A percentile compares a stretch with the other conserved stretches of the same genome.
Conservation (phyloP, 306 rosid species). For the Castanea sativa region DNA sequence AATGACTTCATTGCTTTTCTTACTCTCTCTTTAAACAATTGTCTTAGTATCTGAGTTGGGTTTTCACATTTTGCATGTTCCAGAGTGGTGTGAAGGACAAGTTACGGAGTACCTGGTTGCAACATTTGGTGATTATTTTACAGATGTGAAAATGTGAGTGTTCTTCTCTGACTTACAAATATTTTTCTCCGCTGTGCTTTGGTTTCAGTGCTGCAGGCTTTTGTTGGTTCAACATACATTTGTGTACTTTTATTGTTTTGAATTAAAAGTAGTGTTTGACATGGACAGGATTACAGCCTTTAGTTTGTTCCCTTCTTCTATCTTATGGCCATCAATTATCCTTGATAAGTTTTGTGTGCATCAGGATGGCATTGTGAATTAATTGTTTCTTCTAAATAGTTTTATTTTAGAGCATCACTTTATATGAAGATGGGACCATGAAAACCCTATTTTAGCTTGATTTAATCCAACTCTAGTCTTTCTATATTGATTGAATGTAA, state of each 20-base stretch:
- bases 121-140: conserved; percentile 90
- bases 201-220: conserved; percentile 7
- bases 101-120: conserved; percentile 92
- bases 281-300: not conserved
- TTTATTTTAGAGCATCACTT: not conserved
- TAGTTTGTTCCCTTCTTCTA: not conserved
- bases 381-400: not conserved
- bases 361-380: not conserved
- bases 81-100: conserved; percentile 96
- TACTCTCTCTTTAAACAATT: not conserved
- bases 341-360: not conserved
- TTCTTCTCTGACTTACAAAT: conserved; percentile 5
- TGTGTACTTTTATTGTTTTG: not conserved
- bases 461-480: too few relatives aligned
- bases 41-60: conserved; percentile 12
- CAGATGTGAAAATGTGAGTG: conserved; percentile 90
- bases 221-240: not conserved
- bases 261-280: not conserved
- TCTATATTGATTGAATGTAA: too few relatives aligned
- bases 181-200: not conserved
- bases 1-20: not conserved
- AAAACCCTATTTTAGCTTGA: too few relatives aligned
- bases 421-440: not conserved
- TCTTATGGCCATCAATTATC: not conserved
- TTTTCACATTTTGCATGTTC: conserved; percentile 27